Conservation (phyloP, 1,284 basidiomycete species). For the Ustilago cynodontis region DNA sequence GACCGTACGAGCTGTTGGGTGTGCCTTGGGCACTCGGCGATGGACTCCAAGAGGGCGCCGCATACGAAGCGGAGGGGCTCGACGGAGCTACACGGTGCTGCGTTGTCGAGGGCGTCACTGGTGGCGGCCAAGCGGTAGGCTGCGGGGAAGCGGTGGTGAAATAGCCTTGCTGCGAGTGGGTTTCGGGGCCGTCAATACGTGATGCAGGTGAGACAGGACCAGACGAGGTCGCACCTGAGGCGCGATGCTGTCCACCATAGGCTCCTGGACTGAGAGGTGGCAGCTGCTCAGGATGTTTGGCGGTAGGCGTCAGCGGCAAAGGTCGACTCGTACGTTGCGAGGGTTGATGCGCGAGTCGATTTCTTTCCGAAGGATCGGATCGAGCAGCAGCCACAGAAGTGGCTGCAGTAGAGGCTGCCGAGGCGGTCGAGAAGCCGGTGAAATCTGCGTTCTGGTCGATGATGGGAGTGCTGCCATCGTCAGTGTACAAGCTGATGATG, state of each 20-base stretch:
- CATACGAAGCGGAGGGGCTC: slow-evolving; percentile 22
- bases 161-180: slow-evolving; percentile 29
- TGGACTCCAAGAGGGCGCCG: slow-evolving; percentile 42
- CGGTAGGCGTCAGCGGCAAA: slow-evolving; percentile 31
- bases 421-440: neutral
- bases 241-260: neutral
- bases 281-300: slow-evolving; percentile 8
- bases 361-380: slow-evolving; percentile 5
- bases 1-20: slow-evolving; percentile 30
- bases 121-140: slow-evolving; percentile 32
- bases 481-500: slow-evolving; percentile 57
- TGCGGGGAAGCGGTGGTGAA: slow-evolving; percentile 32
- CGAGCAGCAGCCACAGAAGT: neutral
- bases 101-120: slow-evolving; percentile 25
- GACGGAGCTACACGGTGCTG: slow-evolving; percentile 24
- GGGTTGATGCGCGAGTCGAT: slow-evolving; percentile 9
- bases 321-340: slow-evolving; percentile 38
- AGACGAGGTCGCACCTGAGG: neutral
- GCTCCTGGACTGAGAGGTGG: slow-evolving; percentile 13
- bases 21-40: slow-evolving; percentile 28
- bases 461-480: slow-evolving; percentile 25
- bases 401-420: slow-evolving; percentile 1
- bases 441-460: slow-evolving; percentile 24
- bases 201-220: slow-evolving; percentile 18
- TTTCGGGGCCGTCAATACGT: slow-evolving; percentile 4